Evolutionary conservation across 441 rosid genomes (phyloP), one percentile per base, ranked within the genome.

Genomic region (Pelargonium australe): DNA sequence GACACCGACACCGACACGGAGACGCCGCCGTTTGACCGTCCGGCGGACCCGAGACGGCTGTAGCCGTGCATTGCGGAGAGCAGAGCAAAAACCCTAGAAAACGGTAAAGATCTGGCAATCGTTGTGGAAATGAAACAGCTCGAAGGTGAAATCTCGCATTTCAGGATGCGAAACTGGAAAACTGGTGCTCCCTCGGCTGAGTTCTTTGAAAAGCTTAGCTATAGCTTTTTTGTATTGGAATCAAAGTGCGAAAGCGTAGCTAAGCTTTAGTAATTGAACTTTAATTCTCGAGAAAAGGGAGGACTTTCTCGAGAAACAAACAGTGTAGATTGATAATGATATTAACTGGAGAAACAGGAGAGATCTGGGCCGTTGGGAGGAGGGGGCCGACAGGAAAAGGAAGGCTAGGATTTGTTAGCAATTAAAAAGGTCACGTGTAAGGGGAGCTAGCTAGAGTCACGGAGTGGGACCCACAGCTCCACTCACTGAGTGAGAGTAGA

Each of bases 11-110:
- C n/a, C 31, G 31, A 25, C 31, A 25, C 31, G 0, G 31, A 25
- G 1, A 75, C 69, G 19, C 88, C 79, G 40, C 88, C 83, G 65
- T 61, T 61, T 8, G 61, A 14, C 68, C 71, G 19, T 20, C 80
- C 89, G 70, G 73, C 69, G 53, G 53, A 45, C 57, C 95, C 90
- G 2, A 91, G 92, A 72, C 96, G 98, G 85, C 93, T 94, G 77
- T 78, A 84, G 68, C 98, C 95, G 81, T 89, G 89, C 95, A 89
- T 90, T 68, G 14, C n/a, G 11, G 7, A 28, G 25, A 16, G 3
- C n/a, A 0, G 34, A 61, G 14, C 3, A 13, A 12, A n/a, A 40
- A 64, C 67, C 47, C 67, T 64, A 64, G 67, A 64, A 40, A 64
- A 12, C 34, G 65, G 13, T 45, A 45, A 45, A 64, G 47, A 64